Base-by-base conservation (phyloP, 805 yeast species). In the Saturnispora ahearnii region DNA sequence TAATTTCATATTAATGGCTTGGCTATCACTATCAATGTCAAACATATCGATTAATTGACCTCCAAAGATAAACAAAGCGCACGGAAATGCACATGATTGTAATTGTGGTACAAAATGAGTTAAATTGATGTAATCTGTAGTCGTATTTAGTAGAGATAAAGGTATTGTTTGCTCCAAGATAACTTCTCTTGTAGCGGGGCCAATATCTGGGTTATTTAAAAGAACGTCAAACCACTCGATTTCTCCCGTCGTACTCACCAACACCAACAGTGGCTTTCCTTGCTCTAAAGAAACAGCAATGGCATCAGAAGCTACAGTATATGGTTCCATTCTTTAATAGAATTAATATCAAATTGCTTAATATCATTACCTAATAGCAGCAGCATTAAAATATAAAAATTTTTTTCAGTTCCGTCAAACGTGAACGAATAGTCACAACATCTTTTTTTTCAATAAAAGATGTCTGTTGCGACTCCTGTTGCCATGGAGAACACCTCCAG, bases 401-500 rank as follows among this genome's bases (percentile, higher is more conserved):
- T 41, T 31, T 47, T 47, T 47, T 41, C 45, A 21, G 31, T 45
- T 37, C 43, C n/a, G 44, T 45, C 15, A 22, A 36, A 36, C 40
- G 40, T 36, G n/a, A 18, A 6, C 40, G 2, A 21, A 36, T 18
- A 18, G 40, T 36, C 40, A 36, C 26, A 45, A 38, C 47, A 21
- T 18, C 21, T 22, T 36, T 36, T 10, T 36, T 36, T 8, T 1
- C 6, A 36, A 26, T 6, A 36, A 36, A 36, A 18, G 28, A 36
- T 36, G 40, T 36, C 40, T 36, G 24, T 22, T 36, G 40, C 40
- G 40, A 36, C 40, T 36, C 40, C 36, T 37, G 66, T 70, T 49
- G 73, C 68, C 49, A 68, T 70, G 53, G 75, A 72, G 60, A 72
- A 71, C 56, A 93, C 99, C 49, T 78, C 87, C 58, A 89, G 98